Evolutionary conservation across 148 eudicot species (phyloP), one percentile per base, ranked within the genome.

Genomic region (Cornus suecica): DNA sequence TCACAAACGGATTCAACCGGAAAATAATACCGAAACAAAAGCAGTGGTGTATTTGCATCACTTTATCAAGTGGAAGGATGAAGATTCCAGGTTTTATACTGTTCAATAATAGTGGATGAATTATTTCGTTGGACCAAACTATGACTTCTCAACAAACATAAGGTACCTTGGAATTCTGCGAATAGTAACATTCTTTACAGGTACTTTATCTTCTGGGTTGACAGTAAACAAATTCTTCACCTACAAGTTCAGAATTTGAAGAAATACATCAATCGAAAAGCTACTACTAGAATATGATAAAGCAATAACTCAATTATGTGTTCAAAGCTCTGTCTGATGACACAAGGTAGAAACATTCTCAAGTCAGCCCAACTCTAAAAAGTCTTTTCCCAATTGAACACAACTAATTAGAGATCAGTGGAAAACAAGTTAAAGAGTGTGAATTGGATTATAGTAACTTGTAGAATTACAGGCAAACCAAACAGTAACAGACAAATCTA

Each of bases 181-280:
- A 74, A 95, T 91, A 7, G 99, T 95, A 63, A 93, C 97, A 81
- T 80, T 87, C 90, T 93, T 95, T 68, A 95, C 92, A 70, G 91
- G 99, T 58, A 86, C 75, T 80, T 86, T 82, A 80, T 93, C 99
- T 77, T 93, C 93, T 18, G 97, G 97, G 76, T 92, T 82, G 66
- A 93, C 81, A 74, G 99, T 95, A 27, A 95, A 84, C 82, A 95
- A 84, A 74, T 95, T 95, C 77, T 95, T 95, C 72, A 87, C 99
- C 98, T 94, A 65, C 42, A 77, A 61, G 54, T 45, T 70, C n/a
- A 16, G 25, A 61, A 54, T 20, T n/a, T 10, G 27, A 70, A 76
- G 76, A 2, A 56, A 25, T 22, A 37, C 28, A 58, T n/a, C 31
- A 15, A 45, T 3, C 41, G 29, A 66, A 63, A 29, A 51, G 15